Percentiles rank a stretch among this genome's conserved stretches.
These are phyloP conservation scores for Talaromyces sp. DNA, from an alignment of 2,329 filamentous ascomycete genomes.

Conservation along the genomic window DNA sequence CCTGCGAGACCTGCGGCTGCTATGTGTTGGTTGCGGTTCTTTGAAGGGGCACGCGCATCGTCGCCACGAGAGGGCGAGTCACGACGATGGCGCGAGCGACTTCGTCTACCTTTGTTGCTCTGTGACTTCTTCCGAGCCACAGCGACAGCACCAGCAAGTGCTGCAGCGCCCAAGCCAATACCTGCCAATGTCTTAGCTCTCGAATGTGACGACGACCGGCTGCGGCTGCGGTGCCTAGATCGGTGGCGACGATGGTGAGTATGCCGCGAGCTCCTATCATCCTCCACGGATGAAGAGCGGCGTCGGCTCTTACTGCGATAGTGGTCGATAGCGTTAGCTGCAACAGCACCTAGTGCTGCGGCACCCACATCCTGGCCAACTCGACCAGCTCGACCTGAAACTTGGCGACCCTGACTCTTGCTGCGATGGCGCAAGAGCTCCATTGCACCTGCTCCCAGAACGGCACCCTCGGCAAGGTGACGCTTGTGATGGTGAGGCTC, in stretches of 20 bases:
- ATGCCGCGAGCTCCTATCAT: slow-evolving; percentile 30
- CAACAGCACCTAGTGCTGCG: slow-evolving; percentile 57
- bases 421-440: slow-evolving; percentile 56
- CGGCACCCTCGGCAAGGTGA: slow-evolving; percentile 57
- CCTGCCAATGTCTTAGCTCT: slow-evolving; percentile 51
- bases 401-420: slow-evolving; percentile 53
- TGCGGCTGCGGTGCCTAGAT: slow-evolving; percentile 27
- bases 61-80: slow-evolving; percentile 28
- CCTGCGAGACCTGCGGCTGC: slow-evolving; percentile 60
- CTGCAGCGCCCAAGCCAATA: slow-evolving; percentile 51
- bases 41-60: slow-evolving; percentile 33
- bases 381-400: slow-evolving; percentile 47
- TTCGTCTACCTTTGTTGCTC: slow-evolving; percentile 47
- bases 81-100: slow-evolving; percentile 41
- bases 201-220: slow-evolving; percentile 45
- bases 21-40: slow-evolving; percentile 51
- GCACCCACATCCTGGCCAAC: slow-evolving; percentile 52
- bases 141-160: slow-evolving; percentile 57
- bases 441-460: slow-evolving; percentile 58
- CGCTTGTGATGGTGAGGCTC: slow-evolving; percentile 49
- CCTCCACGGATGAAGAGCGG: slow-evolving; percentile 38
- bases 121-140: slow-evolving; percentile 52
- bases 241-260: slow-evolving; percentile 28
- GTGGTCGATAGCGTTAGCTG: slow-evolving; percentile 54
- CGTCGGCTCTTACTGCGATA: slow-evolving; percentile 44